phyloP scores from a whole-genome alignment of 345 rosid species.

The Turnera subulata region DNA sequence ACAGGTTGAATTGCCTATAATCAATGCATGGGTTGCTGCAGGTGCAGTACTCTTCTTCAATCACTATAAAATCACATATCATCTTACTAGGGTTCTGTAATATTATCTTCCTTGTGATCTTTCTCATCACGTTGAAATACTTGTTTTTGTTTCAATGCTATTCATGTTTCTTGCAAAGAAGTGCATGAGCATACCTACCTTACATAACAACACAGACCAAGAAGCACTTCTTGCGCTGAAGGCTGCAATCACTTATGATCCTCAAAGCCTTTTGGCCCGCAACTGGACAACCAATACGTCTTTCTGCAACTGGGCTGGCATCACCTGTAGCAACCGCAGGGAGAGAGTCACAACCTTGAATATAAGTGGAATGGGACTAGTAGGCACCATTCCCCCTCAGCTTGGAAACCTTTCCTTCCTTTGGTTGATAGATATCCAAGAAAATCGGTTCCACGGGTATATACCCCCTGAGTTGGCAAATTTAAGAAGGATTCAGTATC shows the following conservation, averaged over 20 bases:
- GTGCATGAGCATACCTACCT: too few relatives aligned
- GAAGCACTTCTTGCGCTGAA: constrained; percentile 12
- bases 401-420: constrained; percentile 5
- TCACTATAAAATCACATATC: too few relatives aligned
- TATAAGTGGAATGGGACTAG: not conserved
- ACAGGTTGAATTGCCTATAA: too few relatives aligned
- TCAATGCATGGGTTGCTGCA: too few relatives aligned
- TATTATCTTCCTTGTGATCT: too few relatives aligned
- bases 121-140: too few relatives aligned
- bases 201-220: not conserved
- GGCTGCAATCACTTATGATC: constrained; percentile 5
- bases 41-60: too few relatives aligned
- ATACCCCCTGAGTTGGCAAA: not conserved
- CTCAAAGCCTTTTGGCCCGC: constrained; percentile 2
- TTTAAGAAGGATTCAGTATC: not conserved
- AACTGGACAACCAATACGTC: constrained; percentile 7
- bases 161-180: too few relatives aligned
- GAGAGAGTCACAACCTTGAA: not conserved
- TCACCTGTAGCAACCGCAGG: constrained; percentile 2
- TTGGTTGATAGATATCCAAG: not conserved
- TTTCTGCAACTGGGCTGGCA: constrained; percentile 8
- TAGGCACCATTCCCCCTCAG: not conserved
- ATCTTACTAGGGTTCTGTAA: too few relatives aligned
- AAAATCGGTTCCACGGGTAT: not conserved
- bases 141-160: too few relatives aligned